Evolutionary conservation across 2,329 filamentous ascomycete genomes (phyloP), one percentile per base, ranked within the genome.

Genomic region (Coniochaeta ligniaria): DNA sequence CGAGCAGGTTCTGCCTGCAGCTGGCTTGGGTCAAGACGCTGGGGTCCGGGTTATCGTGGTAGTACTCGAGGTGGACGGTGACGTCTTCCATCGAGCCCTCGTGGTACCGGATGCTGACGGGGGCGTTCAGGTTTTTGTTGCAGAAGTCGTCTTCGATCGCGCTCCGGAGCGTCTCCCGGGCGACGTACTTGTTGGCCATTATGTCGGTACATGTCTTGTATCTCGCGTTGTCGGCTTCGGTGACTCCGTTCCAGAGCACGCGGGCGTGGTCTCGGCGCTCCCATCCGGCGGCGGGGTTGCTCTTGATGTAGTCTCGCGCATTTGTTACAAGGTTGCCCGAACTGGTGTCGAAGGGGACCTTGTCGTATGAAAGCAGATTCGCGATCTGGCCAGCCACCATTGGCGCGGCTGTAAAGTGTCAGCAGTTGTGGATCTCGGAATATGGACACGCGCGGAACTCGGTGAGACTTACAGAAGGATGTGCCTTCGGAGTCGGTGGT

Each of bases 131-230:
- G n/a, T 3, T 2, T 17, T 2, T 2, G n/a, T 22, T 26, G 54
- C 54, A 57, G 54, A 57, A 57, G 54, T 57, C 54, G 31, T 57
- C n/a, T 8, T 35, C 11, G 54, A 57, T 38, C 20, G 54, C 54
- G n/a, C 7, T 11, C 12, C 31, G 20, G n/a, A 57, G 31, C 16
- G 54, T 57, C 26, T 57, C 54, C 31, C 54, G 28, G 11, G 28
- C 12, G 8, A 57, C 54, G 22, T 57, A 57, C 54, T 57, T 57
- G 28, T 57, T 36, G 28, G 54, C 5, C 5, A 3, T 31, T 17
- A 57, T 1, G 35, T 31, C 54, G 14, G 17, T 12, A 24, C 54
- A 57, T 3, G n/a, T 14, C 54, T 36, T 36, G 54, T 38, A 57
- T 3, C n/a, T 3, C 9, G 31, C 31, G 31, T 57, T 57, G 3